Evolutionary conservation across 2,329 filamentous ascomycete genomes (phyloP), one percentile per base, ranked within the genome.

Genomic region (Clarireedia monteithiana): DNA sequence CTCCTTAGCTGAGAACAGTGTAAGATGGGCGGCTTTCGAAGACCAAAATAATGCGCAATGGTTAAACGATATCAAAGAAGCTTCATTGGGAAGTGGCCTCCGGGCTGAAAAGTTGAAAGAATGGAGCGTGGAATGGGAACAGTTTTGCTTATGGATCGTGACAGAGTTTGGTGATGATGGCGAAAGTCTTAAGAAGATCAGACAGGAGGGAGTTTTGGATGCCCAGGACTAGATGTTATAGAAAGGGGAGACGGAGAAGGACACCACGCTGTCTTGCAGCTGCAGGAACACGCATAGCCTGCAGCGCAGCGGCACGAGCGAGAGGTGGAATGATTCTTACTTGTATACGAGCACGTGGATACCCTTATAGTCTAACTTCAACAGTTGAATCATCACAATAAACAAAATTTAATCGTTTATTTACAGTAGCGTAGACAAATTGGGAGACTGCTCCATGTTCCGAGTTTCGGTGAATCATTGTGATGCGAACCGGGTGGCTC

Each of bases 121-220:
- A 70, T 96, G 91, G 89, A 80, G 82, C 50, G 73, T 82, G 38
- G 82, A 88, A 63, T 97, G 91, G 83, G 92, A 97, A 75, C 79
- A 82, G 66, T 97, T 94, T 68, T 97, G 91, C 67, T 78, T 90
- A 53, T 96, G 91, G 91, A 78, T 97, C 46, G 86, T 96, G 9
- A 77, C 84, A 39, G 88, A 95, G 72, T 95, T 81, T 74, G 80
- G 67, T 40, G 75, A 78, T 60, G 75, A 65, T 47, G 60, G 48
- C 2, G 61, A 62, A 23, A 61, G 63, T 49, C 42, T 63, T 5
- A 51, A 53, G 47, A 59, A 60, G 26, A 57, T 62, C 45, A 59
- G 52, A 52, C 52, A 44, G 50, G 61, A 62, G 27, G 58, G 48
- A 10, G 42, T 34, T 9, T 46, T 63, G 26, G 62, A 60, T 62